Base-by-base conservation (phyloP, 2,329 filamentous ascomycete genomes). In the Apiospora rasikravindrae region DNA sequence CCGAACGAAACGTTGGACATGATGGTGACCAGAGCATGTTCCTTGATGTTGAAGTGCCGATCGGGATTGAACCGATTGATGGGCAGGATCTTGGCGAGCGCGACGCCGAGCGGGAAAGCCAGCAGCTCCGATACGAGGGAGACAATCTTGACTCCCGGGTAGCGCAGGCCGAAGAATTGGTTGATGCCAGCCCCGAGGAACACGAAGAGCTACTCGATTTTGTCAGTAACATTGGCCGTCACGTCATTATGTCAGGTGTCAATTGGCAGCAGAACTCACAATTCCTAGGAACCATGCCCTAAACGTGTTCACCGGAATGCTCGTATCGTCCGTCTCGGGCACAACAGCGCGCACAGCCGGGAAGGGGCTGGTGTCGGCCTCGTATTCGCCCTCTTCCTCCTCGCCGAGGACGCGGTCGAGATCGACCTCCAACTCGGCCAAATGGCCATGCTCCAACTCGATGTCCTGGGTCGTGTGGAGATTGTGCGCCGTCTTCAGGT, bases 1-100 rank as follows among this genome's bases (percentile, higher is more conserved):
- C 88, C 78, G 2, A 88, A 77, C 51, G 87, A 83, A 72, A 87
- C 84, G 72, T 87, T 87, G 74, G 81, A 83, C 84, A 86, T 86
- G 70, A 86, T 84, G 49, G 84, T 84, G 47, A 88, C 0, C 40
- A 86, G 77, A 10, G 82, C 81, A 68, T 86, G 84, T 73, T 86
- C 85, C 72, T 86, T 86, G 75, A 84, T 81, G 37, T 81, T 86
- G 76, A 86, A 86, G 0, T 82, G 83, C 1, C 83, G 75, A 71
- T 86, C 86, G 51, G 86, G 77, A 77, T 86, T 86, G 44, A 84
- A 74, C 5, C 78, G 77, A 71, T 77, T 77, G 51, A 84, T 77
- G 0, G 84, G 84, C 6, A 86, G 77, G 4, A 80, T 47, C 33
- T 81, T 82, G 13, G 84, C 82, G 6, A 85, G 75, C 10, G 77